Conservation (phyloP, 495 filamentous ascomycete species). For the Neurospora sp. region DNA sequence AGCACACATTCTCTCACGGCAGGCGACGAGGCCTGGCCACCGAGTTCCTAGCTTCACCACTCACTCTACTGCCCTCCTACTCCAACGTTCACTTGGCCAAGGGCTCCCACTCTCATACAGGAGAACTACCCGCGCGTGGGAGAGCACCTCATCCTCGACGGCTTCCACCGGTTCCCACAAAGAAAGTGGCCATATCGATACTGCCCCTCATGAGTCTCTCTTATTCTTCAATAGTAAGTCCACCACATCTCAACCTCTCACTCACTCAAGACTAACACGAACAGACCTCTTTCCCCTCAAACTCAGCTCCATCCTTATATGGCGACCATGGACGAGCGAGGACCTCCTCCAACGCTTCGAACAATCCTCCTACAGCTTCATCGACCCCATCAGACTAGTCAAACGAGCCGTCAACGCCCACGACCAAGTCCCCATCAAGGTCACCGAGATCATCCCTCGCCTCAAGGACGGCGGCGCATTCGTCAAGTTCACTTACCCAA, state of each 20-base stretch:
- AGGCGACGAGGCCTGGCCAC: constrained; percentile 4
- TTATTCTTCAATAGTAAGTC: not conserved
- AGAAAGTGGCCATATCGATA: not conserved
- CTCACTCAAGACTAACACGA: not conserved
- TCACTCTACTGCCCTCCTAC: not conserved
- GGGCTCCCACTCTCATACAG: not conserved
- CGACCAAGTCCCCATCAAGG: constrained; percentile 44
- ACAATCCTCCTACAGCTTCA: constrained; percentile 42
- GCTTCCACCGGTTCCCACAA: too few species aligned
- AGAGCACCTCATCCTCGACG: not conserved
- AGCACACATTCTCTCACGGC: constrained; percentile 8
- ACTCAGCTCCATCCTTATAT: constrained; percentile 54
- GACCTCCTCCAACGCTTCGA: constrained; percentile 56
- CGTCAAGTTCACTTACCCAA: constrained; percentile 67
- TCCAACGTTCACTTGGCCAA: not conserved
- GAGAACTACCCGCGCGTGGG: not conserved
- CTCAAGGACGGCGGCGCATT: constrained; percentile 90
- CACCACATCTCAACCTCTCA: not conserved
- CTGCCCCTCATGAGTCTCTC: not conserved
- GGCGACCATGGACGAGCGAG: constrained; percentile 46
- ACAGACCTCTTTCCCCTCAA: constrained; percentile 60
- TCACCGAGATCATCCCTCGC: constrained; percentile 71
- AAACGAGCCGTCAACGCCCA: constrained; percentile 47
- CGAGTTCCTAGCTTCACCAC: not conserved
- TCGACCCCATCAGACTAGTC: constrained; percentile 55